Base-by-base conservation (phyloP, 176 grass and related monocot species). In the Saccharum officinarum region DNA sequence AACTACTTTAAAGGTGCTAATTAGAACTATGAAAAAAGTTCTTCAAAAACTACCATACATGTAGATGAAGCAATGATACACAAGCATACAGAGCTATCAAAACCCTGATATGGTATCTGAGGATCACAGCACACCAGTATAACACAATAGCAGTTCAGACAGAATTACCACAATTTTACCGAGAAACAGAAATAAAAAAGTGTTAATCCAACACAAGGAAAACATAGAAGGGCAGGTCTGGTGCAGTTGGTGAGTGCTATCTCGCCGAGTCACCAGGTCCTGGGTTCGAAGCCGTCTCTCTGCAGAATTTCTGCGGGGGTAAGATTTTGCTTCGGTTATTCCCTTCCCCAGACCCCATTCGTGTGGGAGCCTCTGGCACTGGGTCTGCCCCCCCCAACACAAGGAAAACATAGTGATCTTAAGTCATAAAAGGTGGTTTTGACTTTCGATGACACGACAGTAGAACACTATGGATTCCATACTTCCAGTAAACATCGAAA, bases 51-150 rank as follows among this genome's bases (percentile, higher is more conserved):
- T 31, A 65, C 26, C 26, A 65, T 31, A 65, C 2, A 65, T 31
- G 12, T 6, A 65, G 62, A 65, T 31, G 12, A 65, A 30, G 62
- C 12, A 1, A 64, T 28, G 61, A 28, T 14, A 64, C 5, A 1
- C 61, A 30, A 30, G 62, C 11, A 65, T 65, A 72, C 17, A 13
- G 66, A 55, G 36, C 75, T 74, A 88, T 28, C 40, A 50, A 83
- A 77, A 71, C 12, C 4, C 42, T 70, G 31, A 70, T 17, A 83
- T 11, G 5, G 17, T 26, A 14, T 41, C 39, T 3, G 4, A 31
- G 49, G 16, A 38, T 55, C 57, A 60, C 10, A 61, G 22, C 22
- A 30, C n/a, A 31, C n/a, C 0, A 71, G 39, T 71, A 44, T 45
- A 55, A 44, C 16, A 73, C 66, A 36, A 31, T 42, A 18, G 8